These are phyloP conservation scores for Evansstolkia leycettana DNA, from an alignment of 495 filamentous ascomycete species.

Conservation along the genomic window DNA sequence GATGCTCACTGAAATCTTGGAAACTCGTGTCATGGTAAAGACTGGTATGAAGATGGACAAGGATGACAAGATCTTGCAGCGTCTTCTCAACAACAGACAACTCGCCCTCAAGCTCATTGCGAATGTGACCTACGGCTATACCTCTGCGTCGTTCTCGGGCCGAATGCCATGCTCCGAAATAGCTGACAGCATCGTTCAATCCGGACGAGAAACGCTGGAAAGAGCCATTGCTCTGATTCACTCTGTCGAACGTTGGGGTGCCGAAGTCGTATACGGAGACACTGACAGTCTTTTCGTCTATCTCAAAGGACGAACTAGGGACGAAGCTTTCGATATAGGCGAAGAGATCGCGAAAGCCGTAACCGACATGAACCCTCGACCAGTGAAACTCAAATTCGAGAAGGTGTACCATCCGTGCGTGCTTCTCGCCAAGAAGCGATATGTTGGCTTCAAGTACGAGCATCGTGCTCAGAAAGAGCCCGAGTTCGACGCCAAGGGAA, in stretches of 20 bases:
- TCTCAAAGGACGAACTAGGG: conserved; percentile 72
- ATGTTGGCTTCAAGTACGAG: conserved; percentile 97
- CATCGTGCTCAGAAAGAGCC: conserved; percentile 62
- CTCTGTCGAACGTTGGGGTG: conserved; percentile 72
- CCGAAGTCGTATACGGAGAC: conserved; percentile 96
- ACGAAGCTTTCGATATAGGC: conserved; percentile 85
- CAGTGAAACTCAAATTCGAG: conserved; percentile 94
- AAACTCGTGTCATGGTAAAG: conserved; percentile 97
- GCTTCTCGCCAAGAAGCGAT: conserved; percentile 91
- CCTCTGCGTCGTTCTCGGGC: conserved; percentile 88
- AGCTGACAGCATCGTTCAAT: conserved; percentile 95
- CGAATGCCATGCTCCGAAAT: conserved; percentile 98
- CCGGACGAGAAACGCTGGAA: conserved; percentile 86
- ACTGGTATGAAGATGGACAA: conserved; percentile 92
- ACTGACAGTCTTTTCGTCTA: conserved; percentile 95
- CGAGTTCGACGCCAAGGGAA: conserved; percentile 95
- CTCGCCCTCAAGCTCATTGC: conserved; percentile 93
- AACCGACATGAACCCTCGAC: conserved; percentile 81
- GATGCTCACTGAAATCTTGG: conserved; percentile 92
- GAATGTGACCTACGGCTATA: conserved; percentile 97
- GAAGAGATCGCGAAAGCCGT: conserved; percentile 84
- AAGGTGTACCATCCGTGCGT: conserved; percentile 96
- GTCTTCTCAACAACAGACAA: conserved; percentile 86
- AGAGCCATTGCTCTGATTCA: conserved; percentile 90
- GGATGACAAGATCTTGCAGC: conserved; percentile 75